phyloP scores from a whole-genome alignment of 129 eudicot species.

The Chrysanthemum makinoi region DNA sequence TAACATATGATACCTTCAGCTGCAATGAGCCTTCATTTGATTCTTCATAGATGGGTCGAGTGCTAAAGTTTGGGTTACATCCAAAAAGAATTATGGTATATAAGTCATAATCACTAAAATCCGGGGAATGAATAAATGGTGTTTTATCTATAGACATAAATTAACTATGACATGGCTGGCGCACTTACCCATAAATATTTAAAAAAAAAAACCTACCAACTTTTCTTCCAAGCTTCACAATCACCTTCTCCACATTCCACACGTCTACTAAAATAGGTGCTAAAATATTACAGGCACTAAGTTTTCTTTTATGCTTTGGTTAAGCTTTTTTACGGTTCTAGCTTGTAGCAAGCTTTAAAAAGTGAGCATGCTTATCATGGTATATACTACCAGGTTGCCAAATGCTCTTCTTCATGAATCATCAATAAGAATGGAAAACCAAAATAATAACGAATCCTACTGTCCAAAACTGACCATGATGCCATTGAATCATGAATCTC shows the following conservation, averaged over 20 bases:
- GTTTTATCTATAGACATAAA: not conserved
- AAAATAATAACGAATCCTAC: too few species aligned
- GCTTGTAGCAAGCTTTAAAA: conserved; percentile 1
- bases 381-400: not conserved
- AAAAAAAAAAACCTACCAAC: not conserved
- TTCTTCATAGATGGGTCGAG: conserved; percentile 70
- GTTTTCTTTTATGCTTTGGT: not conserved
- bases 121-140: conserved; percentile 17
- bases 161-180: not conserved
- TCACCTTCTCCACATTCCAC: conserved; percentile 7
- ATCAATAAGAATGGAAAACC: too few species aligned
- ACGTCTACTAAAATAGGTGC: conserved; percentile 1
- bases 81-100: conserved; percentile 19
- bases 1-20: conserved; percentile 61
- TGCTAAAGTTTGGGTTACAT: conserved; percentile 83
- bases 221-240: not conserved
- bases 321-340: not conserved
- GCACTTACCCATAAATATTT: too few species aligned
- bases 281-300: not conserved
- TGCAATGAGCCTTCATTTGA: conserved; percentile 82
- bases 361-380: conserved; percentile 3
- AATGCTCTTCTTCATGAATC: too few species aligned
- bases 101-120: conserved; percentile 4
- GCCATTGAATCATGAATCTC: too few species aligned
- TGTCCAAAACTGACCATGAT: too few species aligned